phyloP scores from a whole-genome alignment of 1,139 yeast genomes.

The Pichia sp. region DNA sequence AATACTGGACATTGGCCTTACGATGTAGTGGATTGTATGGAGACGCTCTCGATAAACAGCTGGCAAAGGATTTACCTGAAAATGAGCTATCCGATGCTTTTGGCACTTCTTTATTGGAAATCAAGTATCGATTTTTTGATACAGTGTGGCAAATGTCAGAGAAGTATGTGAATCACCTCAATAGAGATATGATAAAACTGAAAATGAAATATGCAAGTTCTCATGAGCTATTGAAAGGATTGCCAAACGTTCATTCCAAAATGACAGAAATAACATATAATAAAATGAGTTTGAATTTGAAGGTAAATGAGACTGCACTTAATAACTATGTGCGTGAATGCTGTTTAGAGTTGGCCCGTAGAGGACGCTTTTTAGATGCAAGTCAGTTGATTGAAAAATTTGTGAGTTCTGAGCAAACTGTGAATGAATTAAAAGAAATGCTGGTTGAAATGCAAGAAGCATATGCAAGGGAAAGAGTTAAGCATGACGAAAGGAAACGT shows the following conservation, averaged over 20 bases:
- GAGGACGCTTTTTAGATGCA: slow-evolving; percentile 26
- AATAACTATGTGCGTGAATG: slow-evolving; percentile 25
- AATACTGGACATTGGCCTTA: slow-evolving; percentile 27
- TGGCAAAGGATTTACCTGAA: slow-evolving; percentile 17
- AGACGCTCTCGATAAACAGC: slow-evolving; percentile 22
- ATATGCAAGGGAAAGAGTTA: slow-evolving; percentile 18
- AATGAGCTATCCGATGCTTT: slow-evolving; percentile 7
- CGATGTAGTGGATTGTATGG: slow-evolving; percentile 24
- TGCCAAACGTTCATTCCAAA: slow-evolving; percentile 21
- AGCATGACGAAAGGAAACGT: slow-evolving; percentile 12
- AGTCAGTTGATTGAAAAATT: slow-evolving; percentile 27
- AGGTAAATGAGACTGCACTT: slow-evolving; percentile 22
- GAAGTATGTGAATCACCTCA: slow-evolving; percentile 17
- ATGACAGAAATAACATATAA: slow-evolving; percentile 15
- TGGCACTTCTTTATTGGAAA: slow-evolving; percentile 6
- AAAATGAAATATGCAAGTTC: slow-evolving; percentile 23
- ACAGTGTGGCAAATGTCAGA: slow-evolving; percentile 16
- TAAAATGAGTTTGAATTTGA: slow-evolving; percentile 17
- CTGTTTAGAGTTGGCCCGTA: slow-evolving; percentile 24
- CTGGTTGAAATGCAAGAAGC: slow-evolving; percentile 17
- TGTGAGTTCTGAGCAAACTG: slow-evolving; percentile 9
- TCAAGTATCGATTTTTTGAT: slow-evolving; percentile 18
- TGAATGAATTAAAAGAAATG: slow-evolving; percentile 15
- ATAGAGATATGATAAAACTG: slow-evolving; percentile 22
- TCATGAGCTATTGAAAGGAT: slow-evolving; percentile 22